A percentile compares a stretch with the other conserved stretches of the same genome.
Conservation (phyloP, 164 flowering plant genomes). For the Magnolia kwangsiensis region DNA sequence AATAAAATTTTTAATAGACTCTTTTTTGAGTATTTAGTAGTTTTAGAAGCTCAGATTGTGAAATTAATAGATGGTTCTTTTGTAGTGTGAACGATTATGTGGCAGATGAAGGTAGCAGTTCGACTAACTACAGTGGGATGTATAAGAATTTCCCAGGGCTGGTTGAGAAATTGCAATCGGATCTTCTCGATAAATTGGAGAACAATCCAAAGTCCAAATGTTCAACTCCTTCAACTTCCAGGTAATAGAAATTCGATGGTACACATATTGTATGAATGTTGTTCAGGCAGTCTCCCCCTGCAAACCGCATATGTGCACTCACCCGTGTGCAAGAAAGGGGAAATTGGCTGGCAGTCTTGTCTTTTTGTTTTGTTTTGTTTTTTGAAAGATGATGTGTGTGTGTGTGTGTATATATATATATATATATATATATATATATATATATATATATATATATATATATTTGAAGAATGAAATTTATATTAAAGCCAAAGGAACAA, state of each 20-base stretch:
- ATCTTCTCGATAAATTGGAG: constrained; percentile 10
- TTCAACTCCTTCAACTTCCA: neutral
- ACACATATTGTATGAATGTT: no score
- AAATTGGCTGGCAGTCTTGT: neutral
- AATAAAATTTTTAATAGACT: neutral
- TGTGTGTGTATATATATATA: no score
- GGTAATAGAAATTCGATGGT: constrained; percentile 1
- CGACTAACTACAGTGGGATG: constrained; percentile 7
- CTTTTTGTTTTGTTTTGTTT: no score
- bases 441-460: no score
- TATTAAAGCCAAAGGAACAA: no score
- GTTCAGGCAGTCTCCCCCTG: no score
- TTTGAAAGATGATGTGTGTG: neutral
- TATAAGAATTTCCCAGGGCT: constrained; percentile 9
- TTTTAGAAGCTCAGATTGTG: neutral
- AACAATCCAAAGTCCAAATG: neutral
- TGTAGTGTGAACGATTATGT: constrained; percentile 16
- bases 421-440: no score
- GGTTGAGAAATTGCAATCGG: constrained; percentile 4
- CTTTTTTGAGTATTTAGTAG: neutral
- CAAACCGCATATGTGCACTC: neutral
- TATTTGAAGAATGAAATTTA: no score
- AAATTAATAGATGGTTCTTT: neutral
- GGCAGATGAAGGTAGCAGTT: neutral
- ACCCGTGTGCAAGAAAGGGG: no score